Conservation (phyloP, 1,139 yeast genomes). For the Saccharomyces hybrid region DNA sequence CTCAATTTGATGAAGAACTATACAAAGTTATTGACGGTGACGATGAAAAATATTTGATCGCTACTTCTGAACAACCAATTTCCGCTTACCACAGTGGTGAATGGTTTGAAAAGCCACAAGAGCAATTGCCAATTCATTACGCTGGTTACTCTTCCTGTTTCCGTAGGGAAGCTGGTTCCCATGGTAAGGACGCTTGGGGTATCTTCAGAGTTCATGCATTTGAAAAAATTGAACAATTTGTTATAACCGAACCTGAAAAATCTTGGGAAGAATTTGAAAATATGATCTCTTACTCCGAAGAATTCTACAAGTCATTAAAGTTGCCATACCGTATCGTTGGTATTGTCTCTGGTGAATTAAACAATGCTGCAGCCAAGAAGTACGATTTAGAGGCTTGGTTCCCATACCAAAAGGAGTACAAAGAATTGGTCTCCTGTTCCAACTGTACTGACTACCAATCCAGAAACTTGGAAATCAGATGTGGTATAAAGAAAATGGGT, state of each 20-base stretch:
- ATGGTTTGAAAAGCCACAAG: constrained; percentile 97
- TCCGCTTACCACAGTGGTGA: constrained; percentile 96
- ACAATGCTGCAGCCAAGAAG: constrained; percentile 98
- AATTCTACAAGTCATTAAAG: constrained; percentile 84
- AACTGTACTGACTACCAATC: constrained; percentile 99
- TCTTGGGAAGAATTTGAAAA: constrained; percentile 96
- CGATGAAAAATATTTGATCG: constrained; percentile 94
- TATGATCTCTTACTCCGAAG: constrained; percentile 88
- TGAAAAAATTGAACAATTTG: constrained; percentile 96
- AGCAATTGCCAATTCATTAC: constrained; percentile 90
- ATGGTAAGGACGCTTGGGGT: constrained; percentile 99
- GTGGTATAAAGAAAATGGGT: constrained; percentile 94
- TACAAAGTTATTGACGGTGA: constrained; percentile 95
- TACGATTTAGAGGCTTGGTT: constrained; percentile 99
- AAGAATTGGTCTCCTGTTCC: constrained; percentile 96
- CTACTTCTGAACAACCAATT: constrained; percentile 98
- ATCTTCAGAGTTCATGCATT: constrained; percentile 97
- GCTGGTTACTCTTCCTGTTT: constrained; percentile 98
- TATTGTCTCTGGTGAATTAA: constrained; percentile 95
- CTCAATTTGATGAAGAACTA: constrained; percentile 95
- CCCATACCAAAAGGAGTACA: constrained; percentile 98
- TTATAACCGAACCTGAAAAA: constrained; percentile 92
- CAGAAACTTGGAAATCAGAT: constrained; percentile 95
- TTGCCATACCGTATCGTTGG: constrained; percentile 96
- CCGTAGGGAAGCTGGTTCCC: constrained; percentile 99